Base-by-base conservation (phyloP, 2,329 filamentous ascomycete species). In the Coniochaeta prunicola region DNA sequence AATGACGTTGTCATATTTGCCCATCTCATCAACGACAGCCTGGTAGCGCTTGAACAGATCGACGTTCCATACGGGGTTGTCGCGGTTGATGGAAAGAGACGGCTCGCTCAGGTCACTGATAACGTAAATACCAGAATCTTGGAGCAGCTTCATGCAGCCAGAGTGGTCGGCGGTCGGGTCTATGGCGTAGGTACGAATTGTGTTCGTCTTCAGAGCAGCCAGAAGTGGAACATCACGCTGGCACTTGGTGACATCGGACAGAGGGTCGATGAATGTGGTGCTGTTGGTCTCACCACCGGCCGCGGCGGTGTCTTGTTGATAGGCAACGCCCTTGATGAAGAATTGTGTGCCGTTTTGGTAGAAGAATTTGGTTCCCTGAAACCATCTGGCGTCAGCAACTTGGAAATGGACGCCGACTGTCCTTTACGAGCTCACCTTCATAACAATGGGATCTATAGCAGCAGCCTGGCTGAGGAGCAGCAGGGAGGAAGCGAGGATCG, bases 181-280 rank as follows among this genome's bases (percentile, higher is more conserved):
- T 68, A 97, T 85, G 67, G 93, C 92, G 74, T 99, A 99, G 59
- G 94, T 92, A 74, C 94, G 93, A 74, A 99, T 93, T 67, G 87
- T 86, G 78, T 99, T 99, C 75, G 92, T 96, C 63, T 86, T 81
- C 62, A 97, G 83, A 73, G 91, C 78, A 71, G 83, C 73, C 65
- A 99, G 81, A 67, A 90, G 84, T 53, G 91, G 91, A 55, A 99
- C 84, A 72, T 99, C 94, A 67, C 93, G 90, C 73, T 84, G 83
- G 82, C 94, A 97, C 65, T 77, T 74, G 34, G 78, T 76, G 59
- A 77, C 75, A 69, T 96, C 85, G 65, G 91, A 82, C 42, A 99
- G 85, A 60, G 94, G 93, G 71, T 99, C 94, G 63, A 80, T 82
- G 79, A 92, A 97, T 62, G 79, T 79, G 59, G 74, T 71, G 60